Base-by-base conservation (phyloP, 2,329 filamentous ascomycete genomes). In the Paracorniculantispora psalliotae region DNA sequence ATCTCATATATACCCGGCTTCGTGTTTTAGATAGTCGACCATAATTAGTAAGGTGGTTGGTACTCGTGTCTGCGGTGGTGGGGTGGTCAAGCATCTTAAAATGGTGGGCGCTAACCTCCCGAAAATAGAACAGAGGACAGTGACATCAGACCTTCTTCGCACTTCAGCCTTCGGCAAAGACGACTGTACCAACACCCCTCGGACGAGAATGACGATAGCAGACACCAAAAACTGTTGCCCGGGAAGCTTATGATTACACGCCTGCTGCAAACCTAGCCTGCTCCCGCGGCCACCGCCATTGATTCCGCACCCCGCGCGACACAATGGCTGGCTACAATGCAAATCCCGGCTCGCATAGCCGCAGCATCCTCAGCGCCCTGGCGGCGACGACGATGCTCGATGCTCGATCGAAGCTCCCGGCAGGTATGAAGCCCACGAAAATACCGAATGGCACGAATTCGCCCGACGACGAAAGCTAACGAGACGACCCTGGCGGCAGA, bases 361-460 rank as follows among this genome's bases (percentile, higher is more conserved):
- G 71, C 63, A 81, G 81, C 72, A 84, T 96, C 66, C 79, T 97
- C 68, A 85, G 86, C 61, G 89, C 90, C 47, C 79, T 97, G 67
- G 89, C 88, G 68, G 87, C 88, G 63, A 89, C 91, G 21, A 86
- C 91, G 72, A 90, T 97, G 80, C 78, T 92, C 61, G 86, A 90
- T 59, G 81, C 84, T 41, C 92, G 91, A 74, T 85, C 92, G 25
- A 81, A 86, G 43, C 81, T 97, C 35, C 93, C 93, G 63, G 92
- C 91, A 72, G 90, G 90, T 92, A 79, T 63, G 79, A 25, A 43
- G 15, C 35, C 33, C 21, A 15, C 17, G 6, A 19, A 33, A 4
- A 17, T 46, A 58, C 19, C 41, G 50, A 53, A 59, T 63, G 44
- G 63, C 52, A 17, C 28, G 44, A 33, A 4, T 50, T 51, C 51